phyloP scores from a whole-genome alignment of 2,329 filamentous ascomycete genomes.

The Alternaria atra region DNA sequence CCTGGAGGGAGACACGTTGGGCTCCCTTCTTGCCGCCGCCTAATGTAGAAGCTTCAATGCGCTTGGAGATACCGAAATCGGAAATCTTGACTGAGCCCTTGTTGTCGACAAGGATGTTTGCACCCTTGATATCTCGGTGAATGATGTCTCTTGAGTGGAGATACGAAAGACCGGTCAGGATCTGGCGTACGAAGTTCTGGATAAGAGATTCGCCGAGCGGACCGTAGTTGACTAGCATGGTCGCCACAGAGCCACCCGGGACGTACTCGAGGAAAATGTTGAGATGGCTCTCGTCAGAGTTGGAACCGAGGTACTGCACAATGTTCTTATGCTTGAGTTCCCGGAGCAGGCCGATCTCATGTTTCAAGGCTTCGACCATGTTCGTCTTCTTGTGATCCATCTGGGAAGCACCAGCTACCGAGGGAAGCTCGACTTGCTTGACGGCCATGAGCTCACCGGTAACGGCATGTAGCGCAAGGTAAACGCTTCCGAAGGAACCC shows the following conservation, averaged over 20 bases:
- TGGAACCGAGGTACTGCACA: conserved; percentile 96
- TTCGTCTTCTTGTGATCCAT: conserved; percentile 90
- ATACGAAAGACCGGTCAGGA: conserved; percentile 90
- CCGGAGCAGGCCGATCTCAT: conserved; percentile 91
- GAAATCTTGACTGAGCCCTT: conserved; percentile 99
- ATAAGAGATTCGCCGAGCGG: conserved; percentile 92
- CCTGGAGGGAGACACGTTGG: conserved; percentile 79
- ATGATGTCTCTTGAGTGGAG: conserved; percentile 96
- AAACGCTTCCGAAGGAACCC: conserved; percentile 95
- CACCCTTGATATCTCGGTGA: conserved; percentile 98
- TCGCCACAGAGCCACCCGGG: conserved; percentile 94
- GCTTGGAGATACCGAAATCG: conserved; percentile 98
- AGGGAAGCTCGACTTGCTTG: conserved; percentile 94
- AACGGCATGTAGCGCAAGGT: conserved; percentile 91
- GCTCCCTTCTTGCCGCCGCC: conserved; percentile 44
- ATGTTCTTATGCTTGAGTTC: conserved; percentile 97
- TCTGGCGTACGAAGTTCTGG: conserved; percentile 95
- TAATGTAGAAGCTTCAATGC: conserved; percentile 89
- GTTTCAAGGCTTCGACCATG: conserved; percentile 97
- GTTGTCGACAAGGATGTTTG: conserved; percentile 98
- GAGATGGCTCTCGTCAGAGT: conserved; percentile 86
- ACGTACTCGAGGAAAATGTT: conserved; percentile 99
- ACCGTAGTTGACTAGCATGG: conserved; percentile 98
- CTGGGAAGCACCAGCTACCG: conserved; percentile 75
- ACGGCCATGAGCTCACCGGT: conserved; percentile 98